Evolutionary conservation across 257 asterid species (phyloP).

Genomic region (Solanum neorickii): DNA sequence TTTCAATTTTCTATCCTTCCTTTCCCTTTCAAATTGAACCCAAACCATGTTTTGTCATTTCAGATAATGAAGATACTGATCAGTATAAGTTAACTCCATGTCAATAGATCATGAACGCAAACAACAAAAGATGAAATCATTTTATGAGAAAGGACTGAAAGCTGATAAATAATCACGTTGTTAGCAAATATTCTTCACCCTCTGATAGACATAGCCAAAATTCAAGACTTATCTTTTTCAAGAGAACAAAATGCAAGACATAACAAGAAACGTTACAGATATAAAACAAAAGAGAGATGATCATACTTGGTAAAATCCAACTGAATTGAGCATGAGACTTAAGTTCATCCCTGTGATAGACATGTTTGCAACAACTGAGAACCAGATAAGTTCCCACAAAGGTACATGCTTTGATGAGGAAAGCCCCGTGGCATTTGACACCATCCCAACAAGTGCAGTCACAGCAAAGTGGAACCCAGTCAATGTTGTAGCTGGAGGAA

Average conservation of each 20-base stretch:
- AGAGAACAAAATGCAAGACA: neutral
- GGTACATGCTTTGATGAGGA: slow-evolving; percentile 90
- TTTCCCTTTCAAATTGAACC: neutral
- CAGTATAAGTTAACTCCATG: neutral
- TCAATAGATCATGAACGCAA: too few relatives aligned
- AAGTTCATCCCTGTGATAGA: slow-evolving; percentile 96
- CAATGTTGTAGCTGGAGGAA: slow-evolving; percentile 75
- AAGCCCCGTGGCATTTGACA: slow-evolving; percentile 81
- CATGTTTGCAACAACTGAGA: slow-evolving; percentile 82
- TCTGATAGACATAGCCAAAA: neutral
- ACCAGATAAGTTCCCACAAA: slow-evolving; percentile 97
- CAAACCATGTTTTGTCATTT: neutral
- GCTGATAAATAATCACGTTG: neutral
- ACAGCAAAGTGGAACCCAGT: slow-evolving; percentile 96
- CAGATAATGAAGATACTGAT: neutral
- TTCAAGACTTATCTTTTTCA: neutral
- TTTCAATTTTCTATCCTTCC: neutral
- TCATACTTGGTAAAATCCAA: slow-evolving; percentile 93
- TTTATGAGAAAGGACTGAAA: neutral
- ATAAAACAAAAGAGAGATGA: neutral
- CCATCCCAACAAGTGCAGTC: slow-evolving; percentile 89
- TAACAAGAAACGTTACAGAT: neutral
- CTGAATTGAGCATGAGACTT: slow-evolving; percentile 98
- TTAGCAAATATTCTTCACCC: neutral
- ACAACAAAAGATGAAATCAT: too few relatives aligned